Conservation (phyloP, 2,329 filamentous ascomycete species). For the Bipolaris zeicola region DNA sequence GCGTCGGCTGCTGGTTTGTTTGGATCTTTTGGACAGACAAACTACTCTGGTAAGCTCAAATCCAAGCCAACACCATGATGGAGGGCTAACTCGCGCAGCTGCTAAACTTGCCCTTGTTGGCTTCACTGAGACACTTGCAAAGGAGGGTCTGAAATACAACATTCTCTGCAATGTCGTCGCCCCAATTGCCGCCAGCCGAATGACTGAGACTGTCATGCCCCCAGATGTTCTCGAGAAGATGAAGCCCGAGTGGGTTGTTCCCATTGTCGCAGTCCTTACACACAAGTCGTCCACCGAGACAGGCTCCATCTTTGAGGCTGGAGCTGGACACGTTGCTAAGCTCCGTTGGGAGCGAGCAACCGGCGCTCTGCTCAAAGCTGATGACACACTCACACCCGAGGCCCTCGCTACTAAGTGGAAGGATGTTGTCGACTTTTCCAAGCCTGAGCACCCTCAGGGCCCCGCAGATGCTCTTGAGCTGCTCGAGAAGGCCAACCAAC, state of each 20-base stretch:
- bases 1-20: slow-evolving; percentile 95
- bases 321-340: slow-evolving; percentile 91
- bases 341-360: slow-evolving; percentile 91
- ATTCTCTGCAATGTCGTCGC: slow-evolving; percentile 95
- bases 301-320: slow-evolving; percentile 90
- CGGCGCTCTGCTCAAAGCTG: slow-evolving; percentile 87
- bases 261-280: slow-evolving; percentile 84
- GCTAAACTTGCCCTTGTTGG: slow-evolving; percentile 95
- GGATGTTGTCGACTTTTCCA: slow-evolving; percentile 82
- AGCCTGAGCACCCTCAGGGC: slow-evolving; percentile 81
- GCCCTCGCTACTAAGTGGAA: slow-evolving; percentile 90
- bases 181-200: slow-evolving; percentile 90
- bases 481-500: slow-evolving; percentile 46
- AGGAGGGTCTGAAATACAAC: slow-evolving; percentile 98
- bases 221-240: slow-evolving; percentile 85
- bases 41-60: slow-evolving; percentile 74
- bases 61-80: neutral
- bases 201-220: slow-evolving; percentile 95
- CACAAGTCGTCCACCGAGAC: slow-evolving; percentile 89
- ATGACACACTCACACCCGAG: slow-evolving; percentile 84
- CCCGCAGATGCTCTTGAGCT: slow-evolving; percentile 86
- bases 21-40: slow-evolving; percentile 92
- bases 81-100: slow-evolving; percentile 56
- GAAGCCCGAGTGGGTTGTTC: slow-evolving; percentile 94
- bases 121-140: slow-evolving; percentile 96